Percentiles rank a stretch among this genome's conserved stretches.
Conservation (phyloP, 2,329 filamentous ascomycete genomes). For the Aureobasidium sp. region DNA sequence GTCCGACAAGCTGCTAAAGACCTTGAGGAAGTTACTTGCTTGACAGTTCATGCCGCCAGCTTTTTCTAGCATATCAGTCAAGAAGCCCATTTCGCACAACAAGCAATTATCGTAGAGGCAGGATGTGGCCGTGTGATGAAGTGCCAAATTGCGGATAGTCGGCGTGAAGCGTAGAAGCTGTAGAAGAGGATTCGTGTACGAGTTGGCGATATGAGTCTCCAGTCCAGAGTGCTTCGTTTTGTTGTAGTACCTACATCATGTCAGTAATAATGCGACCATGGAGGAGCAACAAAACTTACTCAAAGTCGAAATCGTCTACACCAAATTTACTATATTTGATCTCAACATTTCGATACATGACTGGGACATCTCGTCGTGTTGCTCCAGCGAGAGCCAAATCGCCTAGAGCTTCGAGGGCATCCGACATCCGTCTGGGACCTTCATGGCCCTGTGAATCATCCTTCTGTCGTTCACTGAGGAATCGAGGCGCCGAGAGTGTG, state of each 20-base stretch:
- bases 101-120: slow-evolving; percentile 88
- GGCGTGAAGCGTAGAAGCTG: slow-evolving; percentile 95
- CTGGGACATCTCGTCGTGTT: slow-evolving; percentile 82
- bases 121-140: slow-evolving; percentile 88
- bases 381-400: slow-evolving; percentile 75
- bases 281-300: slow-evolving; percentile 61
- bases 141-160: slow-evolving; percentile 84
- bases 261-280: slow-evolving; percentile 19
- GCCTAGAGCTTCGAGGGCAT: slow-evolving; percentile 71
- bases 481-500: slow-evolving; percentile 83
- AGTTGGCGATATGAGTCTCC: slow-evolving; percentile 97
- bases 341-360: slow-evolving; percentile 93
- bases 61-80: slow-evolving; percentile 99
- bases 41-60: slow-evolving; percentile 95
- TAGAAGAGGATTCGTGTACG: slow-evolving; percentile 92
- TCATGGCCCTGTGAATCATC: slow-evolving; percentile 66
- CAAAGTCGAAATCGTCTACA: slow-evolving; percentile 99
- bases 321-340: slow-evolving; percentile 99
- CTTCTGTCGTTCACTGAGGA: slow-evolving; percentile 88
- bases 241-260: slow-evolving; percentile 83
- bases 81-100: slow-evolving; percentile 92
- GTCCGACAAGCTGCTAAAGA: slow-evolving; percentile 85
- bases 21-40: slow-evolving; percentile 93
- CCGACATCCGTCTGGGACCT: slow-evolving; percentile 51
- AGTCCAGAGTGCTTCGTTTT: slow-evolving; percentile 91